Conservation (phyloP, 306 rosid genomes). For the Dalbergia cultrata region DNA sequence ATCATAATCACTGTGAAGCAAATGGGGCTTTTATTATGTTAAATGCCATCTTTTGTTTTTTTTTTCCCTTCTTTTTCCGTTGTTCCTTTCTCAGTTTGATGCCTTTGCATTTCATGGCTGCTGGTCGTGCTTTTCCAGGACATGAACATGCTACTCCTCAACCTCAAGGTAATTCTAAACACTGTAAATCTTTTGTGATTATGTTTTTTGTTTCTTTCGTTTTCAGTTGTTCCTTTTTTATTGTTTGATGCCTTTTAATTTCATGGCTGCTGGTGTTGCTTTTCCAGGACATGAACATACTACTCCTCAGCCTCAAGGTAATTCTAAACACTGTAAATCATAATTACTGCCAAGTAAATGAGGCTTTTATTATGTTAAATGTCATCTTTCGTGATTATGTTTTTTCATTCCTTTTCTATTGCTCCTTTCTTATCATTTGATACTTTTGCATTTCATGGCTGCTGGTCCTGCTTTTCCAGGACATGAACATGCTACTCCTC, state of each 20-base stretch:
- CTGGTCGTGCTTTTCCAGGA: conserved; percentile 42
- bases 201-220: too few species aligned
- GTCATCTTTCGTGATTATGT: neutral
- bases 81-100: neutral
- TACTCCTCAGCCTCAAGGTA: conserved; percentile 55
- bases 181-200: too few species aligned
- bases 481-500: conserved; percentile 54
- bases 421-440: neutral
- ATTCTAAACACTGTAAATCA: conserved; percentile 46
- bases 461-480: conserved; percentile 39
- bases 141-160: conserved; percentile 55
- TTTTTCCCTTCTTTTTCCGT: neutral
- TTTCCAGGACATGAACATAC: conserved; percentile 48
- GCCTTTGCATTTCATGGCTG: neutral
- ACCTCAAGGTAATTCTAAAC: conserved; percentile 55
- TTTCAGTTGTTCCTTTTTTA: neutral
- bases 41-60: neutral
- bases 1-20: neutral
- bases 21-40: neutral
- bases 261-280: conserved; percentile 28
- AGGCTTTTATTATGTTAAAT: neutral
- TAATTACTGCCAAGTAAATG: too few species aligned
- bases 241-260: neutral
- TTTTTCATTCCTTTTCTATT: neutral
- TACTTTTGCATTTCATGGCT: neutral